A percentile compares a stretch with the other conserved stretches of the same genome.
Evolutionary conservation across 2,329 filamentous ascomycete species (phyloP).

Genomic region (Venturiaceae sp.): DNA sequence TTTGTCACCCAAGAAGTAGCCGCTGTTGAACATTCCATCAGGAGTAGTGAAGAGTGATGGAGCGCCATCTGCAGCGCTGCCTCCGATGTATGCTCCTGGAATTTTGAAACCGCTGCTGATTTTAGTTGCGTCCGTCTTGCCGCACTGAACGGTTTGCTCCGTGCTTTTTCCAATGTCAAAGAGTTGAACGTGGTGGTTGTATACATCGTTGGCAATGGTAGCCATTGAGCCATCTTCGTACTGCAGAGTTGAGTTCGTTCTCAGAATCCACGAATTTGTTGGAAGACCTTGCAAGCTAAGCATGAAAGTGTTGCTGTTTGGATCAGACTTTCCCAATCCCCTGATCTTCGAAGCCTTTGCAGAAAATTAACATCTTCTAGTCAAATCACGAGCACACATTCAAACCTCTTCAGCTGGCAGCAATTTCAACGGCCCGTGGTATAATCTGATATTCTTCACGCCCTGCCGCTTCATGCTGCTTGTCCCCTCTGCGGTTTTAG

Average conservation of each 20-base stretch:
- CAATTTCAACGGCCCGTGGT: neutral
- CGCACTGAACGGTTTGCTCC: neutral
- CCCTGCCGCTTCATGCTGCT: neutral
- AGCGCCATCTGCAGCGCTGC: neutral
- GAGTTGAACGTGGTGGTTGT: constrained; percentile 1
- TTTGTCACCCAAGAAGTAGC: neutral
- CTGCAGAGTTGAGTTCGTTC: neutral
- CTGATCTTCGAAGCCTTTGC: neutral
- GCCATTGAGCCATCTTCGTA: neutral
- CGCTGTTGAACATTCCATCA: constrained; percentile 3
- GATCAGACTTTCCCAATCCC: neutral
- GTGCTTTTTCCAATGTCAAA: neutral
- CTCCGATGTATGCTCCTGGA: neutral
- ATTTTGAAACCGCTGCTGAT: neutral
- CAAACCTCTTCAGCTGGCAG: neutral
- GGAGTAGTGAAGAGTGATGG: neutral
- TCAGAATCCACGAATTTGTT: neutral
- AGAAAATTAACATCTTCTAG: neutral
- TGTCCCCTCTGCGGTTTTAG: neutral
- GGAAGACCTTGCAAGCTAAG: neutral
- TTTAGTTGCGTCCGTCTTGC: neutral
- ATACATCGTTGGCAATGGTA: neutral
- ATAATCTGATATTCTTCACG: neutral
- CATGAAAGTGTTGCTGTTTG: constrained; percentile 6
- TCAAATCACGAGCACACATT: too few relatives aligned